A percentile compares a stretch with the other conserved stretches of the same genome.
These are phyloP conservation scores for Paramecium biaurelia DNA, from an alignment of 73 alveolate species.

Conservation along the genomic window DNA sequence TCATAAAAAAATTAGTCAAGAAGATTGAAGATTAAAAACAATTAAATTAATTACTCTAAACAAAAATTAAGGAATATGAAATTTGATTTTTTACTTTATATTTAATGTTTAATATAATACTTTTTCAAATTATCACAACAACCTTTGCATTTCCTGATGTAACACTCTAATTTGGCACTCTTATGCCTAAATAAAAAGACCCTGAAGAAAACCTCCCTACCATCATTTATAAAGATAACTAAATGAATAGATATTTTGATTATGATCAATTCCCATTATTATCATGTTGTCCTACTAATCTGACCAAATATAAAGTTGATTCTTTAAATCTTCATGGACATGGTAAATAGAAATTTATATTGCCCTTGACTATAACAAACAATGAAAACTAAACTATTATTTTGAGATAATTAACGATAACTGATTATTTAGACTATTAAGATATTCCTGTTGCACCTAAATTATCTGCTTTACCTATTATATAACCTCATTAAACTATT, in stretches of 20 bases:
- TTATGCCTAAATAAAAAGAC: background rate
- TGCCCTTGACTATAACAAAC: background rate
- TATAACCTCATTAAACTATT: background rate
- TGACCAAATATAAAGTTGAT: background rate
- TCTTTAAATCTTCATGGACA: background rate
- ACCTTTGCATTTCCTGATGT: constrained; percentile 3
- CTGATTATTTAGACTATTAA: constrained; percentile 8
- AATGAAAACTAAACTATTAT: background rate
- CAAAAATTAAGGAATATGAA: constrained; percentile 17
- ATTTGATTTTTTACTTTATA: background rate
- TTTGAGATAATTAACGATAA: background rate
- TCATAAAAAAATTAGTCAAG: constrained; percentile 22
- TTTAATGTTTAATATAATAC: background rate
- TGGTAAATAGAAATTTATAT: background rate
- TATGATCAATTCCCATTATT: constrained; percentile 7
- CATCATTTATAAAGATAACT: background rate
- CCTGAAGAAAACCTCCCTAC: background rate
- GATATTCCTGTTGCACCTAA: constrained; percentile 4
- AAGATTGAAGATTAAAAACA: constrained; percentile 4
- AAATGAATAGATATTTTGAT: background rate
- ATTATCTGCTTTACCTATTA: background rate
- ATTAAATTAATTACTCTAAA: background rate
- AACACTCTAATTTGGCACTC: background rate
- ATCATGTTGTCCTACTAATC: constrained; percentile 26
- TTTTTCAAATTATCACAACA: background rate